phyloP scores from a whole-genome alignment of 139 green algal genomes.

The Micromonas pusilla region DNA sequence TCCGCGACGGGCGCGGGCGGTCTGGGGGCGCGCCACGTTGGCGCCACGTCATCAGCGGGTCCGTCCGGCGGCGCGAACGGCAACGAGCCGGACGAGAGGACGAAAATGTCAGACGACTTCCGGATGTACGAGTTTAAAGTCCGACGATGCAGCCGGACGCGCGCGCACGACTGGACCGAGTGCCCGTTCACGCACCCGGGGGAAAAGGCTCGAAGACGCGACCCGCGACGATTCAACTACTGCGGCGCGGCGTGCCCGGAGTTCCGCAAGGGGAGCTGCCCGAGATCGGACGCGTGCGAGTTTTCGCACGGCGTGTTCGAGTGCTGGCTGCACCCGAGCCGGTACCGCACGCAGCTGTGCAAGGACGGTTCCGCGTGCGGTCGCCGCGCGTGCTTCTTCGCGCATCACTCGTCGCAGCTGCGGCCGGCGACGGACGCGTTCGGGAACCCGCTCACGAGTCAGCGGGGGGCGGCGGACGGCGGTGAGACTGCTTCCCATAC shows the following conservation, averaged over 20 bases:
- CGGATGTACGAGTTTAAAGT: slow-evolving; percentile 54
- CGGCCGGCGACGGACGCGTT: slow-evolving; percentile 32
- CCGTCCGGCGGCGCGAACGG: too few relatives aligned
- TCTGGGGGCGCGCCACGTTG: too few relatives aligned
- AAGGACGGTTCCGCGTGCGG: slow-evolving; percentile 79
- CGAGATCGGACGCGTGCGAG: slow-evolving; percentile 73
- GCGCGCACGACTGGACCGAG: slow-evolving; percentile 87
- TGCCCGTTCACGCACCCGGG: slow-evolving; percentile 92
- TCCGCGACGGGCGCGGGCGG: too few relatives aligned
- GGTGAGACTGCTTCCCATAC: background rate
- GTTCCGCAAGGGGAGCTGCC: slow-evolving; percentile 74
- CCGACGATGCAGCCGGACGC: slow-evolving; percentile 53
- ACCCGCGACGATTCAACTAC: slow-evolving; percentile 74
- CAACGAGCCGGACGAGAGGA: slow-evolving; percentile 20
- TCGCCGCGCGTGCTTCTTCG: slow-evolving; percentile 95
- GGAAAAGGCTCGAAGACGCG: slow-evolving; percentile 82
- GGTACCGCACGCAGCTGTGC: slow-evolving; percentile 86
- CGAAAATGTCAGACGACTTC: slow-evolving; percentile 39
- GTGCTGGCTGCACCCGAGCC: slow-evolving; percentile 88
- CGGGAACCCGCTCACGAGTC: background rate
- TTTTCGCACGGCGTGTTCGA: slow-evolving; percentile 96
- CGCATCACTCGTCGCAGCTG: slow-evolving; percentile 76
- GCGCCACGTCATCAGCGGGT: too few relatives aligned
- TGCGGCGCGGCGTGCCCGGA: slow-evolving; percentile 87
- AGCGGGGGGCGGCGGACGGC: background rate